A percentile compares a stretch with the other conserved stretches of the same genome.
Conservation (phyloP, 2,329 filamentous ascomycete species). For the Xylaria sp. region DNA sequence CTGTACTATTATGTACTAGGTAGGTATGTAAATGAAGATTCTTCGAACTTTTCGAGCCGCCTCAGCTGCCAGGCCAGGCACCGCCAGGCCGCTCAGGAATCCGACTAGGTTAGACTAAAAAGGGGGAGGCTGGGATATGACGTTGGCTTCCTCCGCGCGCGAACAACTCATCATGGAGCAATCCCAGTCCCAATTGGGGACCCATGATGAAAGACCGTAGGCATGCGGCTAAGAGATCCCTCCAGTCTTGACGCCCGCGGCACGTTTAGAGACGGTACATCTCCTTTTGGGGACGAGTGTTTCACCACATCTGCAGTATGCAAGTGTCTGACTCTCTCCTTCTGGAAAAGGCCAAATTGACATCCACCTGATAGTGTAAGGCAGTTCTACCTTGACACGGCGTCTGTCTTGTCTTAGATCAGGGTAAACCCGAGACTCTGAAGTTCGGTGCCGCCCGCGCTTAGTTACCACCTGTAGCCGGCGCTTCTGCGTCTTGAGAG, state of each 20-base stretch:
- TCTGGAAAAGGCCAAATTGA: not conserved
- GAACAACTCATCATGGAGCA: not conserved
- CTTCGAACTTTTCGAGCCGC: not conserved
- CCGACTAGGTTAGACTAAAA: not conserved
- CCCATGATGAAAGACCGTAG: not conserved
- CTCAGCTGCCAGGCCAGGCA: too few relatives aligned
- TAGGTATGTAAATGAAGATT: not conserved
- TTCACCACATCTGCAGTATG: constrained; percentile 2
- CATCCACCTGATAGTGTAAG: constrained; percentile 8
- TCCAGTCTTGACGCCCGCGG: too few relatives aligned
- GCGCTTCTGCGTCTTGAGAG: constrained; percentile 7
- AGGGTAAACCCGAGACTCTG: constrained; percentile 12
- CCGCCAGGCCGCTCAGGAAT: too few relatives aligned
- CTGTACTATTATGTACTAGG: too few relatives aligned
- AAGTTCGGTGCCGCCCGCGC: constrained; percentile 25
- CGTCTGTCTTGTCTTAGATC: constrained; percentile 26
- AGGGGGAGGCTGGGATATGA: not conserved
- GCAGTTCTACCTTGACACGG: constrained; percentile 25
- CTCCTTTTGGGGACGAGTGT: not conserved
- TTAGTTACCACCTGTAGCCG: constrained; percentile 27
- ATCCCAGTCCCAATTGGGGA: not conserved
- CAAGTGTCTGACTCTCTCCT: not conserved
- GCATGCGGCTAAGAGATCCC: too few relatives aligned
- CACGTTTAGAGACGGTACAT: not conserved
- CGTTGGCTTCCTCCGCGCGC: not conserved